Evolutionary conservation across 2,329 filamentous ascomycete genomes (phyloP), one percentile per base, ranked within the genome.

Genomic region (Botrytis pseudocinerea): DNA sequence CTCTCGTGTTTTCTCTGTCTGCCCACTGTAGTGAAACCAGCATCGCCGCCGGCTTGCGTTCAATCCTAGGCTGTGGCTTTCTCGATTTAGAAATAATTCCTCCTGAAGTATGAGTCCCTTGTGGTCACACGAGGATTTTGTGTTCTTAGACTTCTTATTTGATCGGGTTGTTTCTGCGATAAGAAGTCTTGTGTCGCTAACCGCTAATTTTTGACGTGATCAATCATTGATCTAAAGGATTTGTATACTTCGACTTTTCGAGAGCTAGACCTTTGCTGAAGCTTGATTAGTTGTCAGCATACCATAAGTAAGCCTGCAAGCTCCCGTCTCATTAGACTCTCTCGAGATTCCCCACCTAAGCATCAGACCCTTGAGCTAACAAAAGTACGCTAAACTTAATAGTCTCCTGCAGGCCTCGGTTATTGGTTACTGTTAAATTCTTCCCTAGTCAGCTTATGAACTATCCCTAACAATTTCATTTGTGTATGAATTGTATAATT

Each of bases 401-500:
- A 22, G 46, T 28, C 14, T 28, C 9, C 14, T 28, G 6, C n/a
- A 42, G 35, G 9, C 38, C 12, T 42, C n/a, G 48, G 35, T 10
- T 38, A 54, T 57, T 54, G 16, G 20, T 28, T 42, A 6, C 38
- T 57, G 22, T 10, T 42, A 10, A 1, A 32, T 32, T 44, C 6
- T 46, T 10, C 46, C 51, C 38, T 40, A 44, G 70, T 46, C n/a
- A 66, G 70, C 61, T 65, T 71, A 71, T 71, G 60, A 46, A 38
- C n/a, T 42, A 35, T n/a, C 42, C 57, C 69, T 63, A 51, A 59
- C 44, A 42, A 71, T 44, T 32, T n/a, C 9, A 64, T 22, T 42
- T 40, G 44, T 40, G 18, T 40, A 2, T 25, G 4, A 2, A 44
- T 5, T 18, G 14, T 20, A 28, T 59, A 32, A 71, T 71, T 65